Evolutionary conservation across 495 filamentous ascomycete species (phyloP), one percentile per base, ranked within the genome.

Genomic region (Aspergillus affinis): DNA sequence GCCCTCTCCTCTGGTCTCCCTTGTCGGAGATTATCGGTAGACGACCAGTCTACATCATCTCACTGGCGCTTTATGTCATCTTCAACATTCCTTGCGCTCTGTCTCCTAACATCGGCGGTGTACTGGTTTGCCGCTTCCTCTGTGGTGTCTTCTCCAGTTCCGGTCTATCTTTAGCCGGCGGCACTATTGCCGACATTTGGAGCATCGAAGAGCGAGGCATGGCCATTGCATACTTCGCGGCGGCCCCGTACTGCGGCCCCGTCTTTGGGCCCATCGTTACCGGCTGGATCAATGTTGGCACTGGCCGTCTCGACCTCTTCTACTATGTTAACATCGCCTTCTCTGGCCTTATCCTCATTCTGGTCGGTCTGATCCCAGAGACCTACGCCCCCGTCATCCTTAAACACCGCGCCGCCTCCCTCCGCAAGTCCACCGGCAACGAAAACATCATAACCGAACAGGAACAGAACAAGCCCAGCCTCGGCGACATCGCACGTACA

Each of bases 11-110:
- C 12, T 87, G 75, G 72, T 83, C 79, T 6, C 92, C 92, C 0
- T 70, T 92, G 4, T 91, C 88, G 7, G 92, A 96, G 67, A 78
- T 95, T 51, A 86, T 84, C 61, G 92, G 92, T 48, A 82, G 92
- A 32, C 76, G 77, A 52, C 62, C 67, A 19, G 84, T 85, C 6
- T 75, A 87, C 19, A 81, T 85, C 59, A 68, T 79, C 48, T 84
- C 82, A 26, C 71, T 82, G 48, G 41, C 70, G 21, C 55, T 78
- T 36, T 85, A 87, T 61, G 67, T 69, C 6, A 77, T 86, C 62
- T 86, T 87, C 68, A 77, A 86, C 41, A 80, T 88, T 30, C 81
- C 82, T 2, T 80, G 82, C 46, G 85, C 82, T 6, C 73, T 86
- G 4, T 80, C 82, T 0, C 73, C 76, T 19, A 87, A 88, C 54